Conservation (phyloP, 83 land plant species). For the Picea abies region DNA sequence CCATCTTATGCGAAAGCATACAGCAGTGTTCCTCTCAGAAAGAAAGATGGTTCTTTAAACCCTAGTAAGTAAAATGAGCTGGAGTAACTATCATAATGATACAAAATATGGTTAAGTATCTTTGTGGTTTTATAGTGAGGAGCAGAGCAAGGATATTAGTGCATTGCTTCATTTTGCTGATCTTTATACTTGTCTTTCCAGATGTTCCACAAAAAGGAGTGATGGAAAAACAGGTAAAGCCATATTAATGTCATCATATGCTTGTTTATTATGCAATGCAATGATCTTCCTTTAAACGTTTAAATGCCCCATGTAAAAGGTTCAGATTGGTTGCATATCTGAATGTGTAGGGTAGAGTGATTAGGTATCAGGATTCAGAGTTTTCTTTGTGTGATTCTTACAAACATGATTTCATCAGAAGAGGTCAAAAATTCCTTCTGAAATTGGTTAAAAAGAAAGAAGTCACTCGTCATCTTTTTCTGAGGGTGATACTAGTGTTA, state of each 20-base stretch:
- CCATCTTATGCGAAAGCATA: too few relatives aligned
- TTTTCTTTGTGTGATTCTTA: neutral
- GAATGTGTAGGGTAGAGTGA: too few relatives aligned
- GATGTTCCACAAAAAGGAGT: neutral
- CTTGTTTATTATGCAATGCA: neutral
- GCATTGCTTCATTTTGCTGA: neutral
- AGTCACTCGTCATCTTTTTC: neutral
- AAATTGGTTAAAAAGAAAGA: neutral
- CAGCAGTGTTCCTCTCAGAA: too few relatives aligned
- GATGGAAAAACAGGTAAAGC: neutral
- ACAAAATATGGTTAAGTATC: neutral
- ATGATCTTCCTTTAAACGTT: neutral
- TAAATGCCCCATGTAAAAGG: too few relatives aligned
- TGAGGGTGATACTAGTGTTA: neutral
- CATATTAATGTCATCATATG: too few relatives aligned
- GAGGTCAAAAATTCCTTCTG: neutral
- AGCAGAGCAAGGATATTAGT: neutral
- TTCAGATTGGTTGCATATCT: too few relatives aligned
- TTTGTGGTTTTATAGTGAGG: neutral
- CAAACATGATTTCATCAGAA: neutral
- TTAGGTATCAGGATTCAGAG: neutral
- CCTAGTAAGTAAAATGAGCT: neutral
- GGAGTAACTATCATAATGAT: neutral
- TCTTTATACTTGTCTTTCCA: slow-evolving; percentile 7
- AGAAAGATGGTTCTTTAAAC: too few relatives aligned